Evolutionary conservation across 78 protist genomes (phyloP), one percentile per base, ranked within the genome.

Genomic region (Corallochytrium limacisporum): DNA sequence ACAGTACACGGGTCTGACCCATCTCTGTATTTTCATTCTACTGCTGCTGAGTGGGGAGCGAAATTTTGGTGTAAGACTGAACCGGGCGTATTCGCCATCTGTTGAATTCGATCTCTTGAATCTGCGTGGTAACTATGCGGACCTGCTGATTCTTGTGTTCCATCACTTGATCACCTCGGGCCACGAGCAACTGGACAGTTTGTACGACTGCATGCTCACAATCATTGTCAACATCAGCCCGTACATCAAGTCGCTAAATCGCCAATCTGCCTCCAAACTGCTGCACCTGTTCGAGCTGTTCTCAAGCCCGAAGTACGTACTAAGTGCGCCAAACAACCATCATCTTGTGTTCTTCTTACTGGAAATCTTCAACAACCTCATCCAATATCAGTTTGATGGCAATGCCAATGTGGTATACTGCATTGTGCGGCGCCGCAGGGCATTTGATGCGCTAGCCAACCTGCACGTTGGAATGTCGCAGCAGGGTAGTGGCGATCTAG

Each of bases 311-410:
- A 2, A 44, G 48, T 62, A 12, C 13, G 5, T 72, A 12, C 18
- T 4, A 18, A 47, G 42, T 2, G 60, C 24, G 55, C 15, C 31
- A 13, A 18, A 2, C 28, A 59, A 63, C 46, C 62, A 7, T 26
- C 3, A 28, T 0, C 42, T 33, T 40, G 1, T 71, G 29, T 29
- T 12, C 40, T 68, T 29, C 16, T 35, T 78, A 36, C 44, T 72
- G 24, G 74, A 72, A 10, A 48, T n/a, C 32, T 40, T 79, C 29
- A 65, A 44, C 66, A 72, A 67, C 29, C 0, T 72, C 31, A 55
- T 79, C 28, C 84, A 79, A 24, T 79, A 79, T 47, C 79, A 79
- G 61, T 79, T 74, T 47, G 75, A 73, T 18, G 84, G 79, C 8
- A 63, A 49, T 18, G 40, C 2, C 29, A 28, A 28, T 6, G 46